Percentiles rank a stretch among this genome's conserved stretches.
phyloP scores from a whole-genome alignment of 2,329 filamentous ascomycete genomes.

The Coniochaeta pulveracea region DNA sequence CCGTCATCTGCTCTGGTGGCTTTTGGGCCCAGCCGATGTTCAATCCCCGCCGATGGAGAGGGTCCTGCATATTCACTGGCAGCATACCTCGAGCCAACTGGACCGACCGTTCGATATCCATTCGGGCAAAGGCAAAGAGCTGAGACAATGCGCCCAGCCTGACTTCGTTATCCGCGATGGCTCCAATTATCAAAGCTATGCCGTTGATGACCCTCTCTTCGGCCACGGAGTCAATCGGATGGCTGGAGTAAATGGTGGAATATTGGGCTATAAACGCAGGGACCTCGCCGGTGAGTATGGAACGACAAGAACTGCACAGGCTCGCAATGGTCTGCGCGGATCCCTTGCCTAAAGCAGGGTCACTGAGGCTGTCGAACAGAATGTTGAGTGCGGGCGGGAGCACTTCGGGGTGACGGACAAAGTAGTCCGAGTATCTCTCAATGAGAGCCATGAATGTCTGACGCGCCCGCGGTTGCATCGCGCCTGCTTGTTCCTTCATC shows the following conservation, averaged over 20 bases:
- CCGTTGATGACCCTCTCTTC: constrained; percentile 66
- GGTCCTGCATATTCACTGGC: constrained; percentile 13
- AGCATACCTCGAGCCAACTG: constrained; percentile 20
- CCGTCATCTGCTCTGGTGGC: constrained; percentile 11
- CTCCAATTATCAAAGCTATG: constrained; percentile 66
- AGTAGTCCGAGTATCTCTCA: constrained; percentile 65
- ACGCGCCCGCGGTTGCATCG: constrained; percentile 50
- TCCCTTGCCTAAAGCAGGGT: constrained; percentile 48
- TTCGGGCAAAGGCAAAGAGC: constrained; percentile 49
- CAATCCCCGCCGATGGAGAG: constrained; percentile 12
- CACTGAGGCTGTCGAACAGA: constrained; percentile 58
- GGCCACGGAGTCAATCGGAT: constrained; percentile 54
- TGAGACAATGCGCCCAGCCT: constrained; percentile 43
- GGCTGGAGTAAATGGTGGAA: constrained; percentile 44
- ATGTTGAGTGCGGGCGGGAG: constrained; percentile 63
- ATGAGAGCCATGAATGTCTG: constrained; percentile 61
- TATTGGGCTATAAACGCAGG: constrained; percentile 63
- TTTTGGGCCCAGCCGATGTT: not conserved
- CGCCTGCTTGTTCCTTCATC: constrained; percentile 33
- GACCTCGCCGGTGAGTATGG: constrained; percentile 55
- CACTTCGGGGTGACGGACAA: constrained; percentile 55
- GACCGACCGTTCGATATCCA: constrained; percentile 41
- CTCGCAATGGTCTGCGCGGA: constrained; percentile 65
- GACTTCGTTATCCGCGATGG: constrained; percentile 44
- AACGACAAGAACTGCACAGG: constrained; percentile 66